Evolutionary conservation across 345 rosid species (phyloP).

Genomic region (Eucalyptus curtisii): DNA sequence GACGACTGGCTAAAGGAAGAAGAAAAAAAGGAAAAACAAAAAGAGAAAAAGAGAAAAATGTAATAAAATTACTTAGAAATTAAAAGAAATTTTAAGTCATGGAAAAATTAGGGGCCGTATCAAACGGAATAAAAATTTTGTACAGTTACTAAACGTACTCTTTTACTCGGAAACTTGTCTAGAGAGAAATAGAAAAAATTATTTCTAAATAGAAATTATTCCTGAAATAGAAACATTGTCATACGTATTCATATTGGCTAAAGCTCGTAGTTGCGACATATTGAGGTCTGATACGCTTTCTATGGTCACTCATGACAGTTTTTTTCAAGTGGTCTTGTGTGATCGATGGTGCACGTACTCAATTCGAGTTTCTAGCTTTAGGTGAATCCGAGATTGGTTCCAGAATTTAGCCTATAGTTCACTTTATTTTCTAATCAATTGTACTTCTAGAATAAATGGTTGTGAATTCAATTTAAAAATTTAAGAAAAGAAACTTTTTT

Average conservation of each 20-base stretch:
- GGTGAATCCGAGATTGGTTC: neutral
- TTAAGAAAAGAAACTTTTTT: no score
- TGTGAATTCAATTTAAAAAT: neutral
- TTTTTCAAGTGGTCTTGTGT: neutral
- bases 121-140: rapidly evolving
- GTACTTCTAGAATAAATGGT: neutral
- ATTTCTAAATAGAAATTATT: no score
- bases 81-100: no score
- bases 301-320: neutral
- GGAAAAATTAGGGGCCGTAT: rapidly evolving
- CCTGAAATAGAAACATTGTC: no score
- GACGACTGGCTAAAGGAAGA: no score
- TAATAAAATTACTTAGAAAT: no score
- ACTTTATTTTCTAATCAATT: neutral
- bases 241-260: neutral
- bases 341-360: neutral
- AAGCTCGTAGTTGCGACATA: neutral
- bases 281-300: neutral
- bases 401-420: neutral
- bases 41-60: no score
- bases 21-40: rapidly evolving
- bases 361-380: neutral
- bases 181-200: no score
- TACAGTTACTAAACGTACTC: rapidly evolving
- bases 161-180: no score